phyloP scores from a whole-genome alignment of 1,284 basidiomycete species.

The Heimioporus punctisporus region DNA sequence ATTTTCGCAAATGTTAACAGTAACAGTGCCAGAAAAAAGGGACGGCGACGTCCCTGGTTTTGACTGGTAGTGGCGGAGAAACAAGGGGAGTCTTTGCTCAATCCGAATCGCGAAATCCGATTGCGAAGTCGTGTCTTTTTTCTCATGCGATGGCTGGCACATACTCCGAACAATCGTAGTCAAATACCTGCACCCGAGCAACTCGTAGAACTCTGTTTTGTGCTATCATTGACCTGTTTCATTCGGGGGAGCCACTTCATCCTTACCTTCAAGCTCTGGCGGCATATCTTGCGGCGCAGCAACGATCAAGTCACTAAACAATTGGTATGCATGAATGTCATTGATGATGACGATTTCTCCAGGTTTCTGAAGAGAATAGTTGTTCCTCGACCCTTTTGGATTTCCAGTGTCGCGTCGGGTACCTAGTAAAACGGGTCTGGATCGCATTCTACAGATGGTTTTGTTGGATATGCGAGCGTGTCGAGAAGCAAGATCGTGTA shows the following conservation, averaged over 20 bases:
- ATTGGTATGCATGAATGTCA: constrained; percentile 2
- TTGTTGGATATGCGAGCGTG: not conserved
- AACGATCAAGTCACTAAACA: constrained; percentile 7
- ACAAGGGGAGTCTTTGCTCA: not conserved
- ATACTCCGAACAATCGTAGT: not conserved
- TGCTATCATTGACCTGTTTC: not conserved
- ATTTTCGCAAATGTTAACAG: not conserved
- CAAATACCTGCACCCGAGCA: not conserved
- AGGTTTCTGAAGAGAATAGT: not conserved
- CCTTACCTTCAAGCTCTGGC: constrained; percentile 7
- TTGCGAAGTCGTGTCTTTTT: not conserved
- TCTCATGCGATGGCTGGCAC: not conserved
- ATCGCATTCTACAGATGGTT: not conserved
- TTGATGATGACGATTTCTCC: constrained; percentile 8
- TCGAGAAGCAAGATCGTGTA: not conserved
- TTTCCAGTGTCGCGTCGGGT: not conserved
- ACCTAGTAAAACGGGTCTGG: not conserved
- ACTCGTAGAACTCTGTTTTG: not conserved
- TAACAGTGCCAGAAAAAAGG: not conserved
- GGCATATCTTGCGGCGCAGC: constrained; percentile 5
- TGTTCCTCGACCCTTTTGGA: not conserved
- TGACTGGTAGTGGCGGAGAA: not conserved
- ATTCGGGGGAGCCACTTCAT: too few relatives aligned
- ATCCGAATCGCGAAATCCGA: not conserved
- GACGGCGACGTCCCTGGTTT: not conserved